Base-by-base conservation (phyloP, 78 protist species). In the Paulinella micropora region DNA sequence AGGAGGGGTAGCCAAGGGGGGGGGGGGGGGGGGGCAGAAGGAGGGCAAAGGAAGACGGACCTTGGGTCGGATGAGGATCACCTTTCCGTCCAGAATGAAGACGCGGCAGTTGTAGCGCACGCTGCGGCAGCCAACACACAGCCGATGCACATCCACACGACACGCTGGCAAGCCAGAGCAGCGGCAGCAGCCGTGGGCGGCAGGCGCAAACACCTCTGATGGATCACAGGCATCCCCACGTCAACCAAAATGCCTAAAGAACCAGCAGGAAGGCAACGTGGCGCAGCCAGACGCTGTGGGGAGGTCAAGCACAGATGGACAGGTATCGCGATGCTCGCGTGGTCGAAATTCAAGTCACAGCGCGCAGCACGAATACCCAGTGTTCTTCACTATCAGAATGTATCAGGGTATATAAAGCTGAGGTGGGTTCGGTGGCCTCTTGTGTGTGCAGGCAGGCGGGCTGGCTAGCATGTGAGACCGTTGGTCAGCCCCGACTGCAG, bases 41-140 rank as follows among this genome's bases (percentile, higher is more conserved):
- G 77, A 94, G 39, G n/a, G n/a, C n/a, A n/a, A n/a, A n/a, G n/a
- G n/a, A n/a, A n/a, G n/a, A 84, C 35, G 87, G 51, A 94, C 67
- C 87, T 95, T 95, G 34, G 97, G 97, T n/a, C 93, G 92, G 2
- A 95, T 92, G 39, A 92, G 69, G 0, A 93, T 32, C 31, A 95
- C 79, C 51, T 38, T n/a, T 0, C 82, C 9, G 89, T 94, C 67
- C 39, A 84, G 83, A 3, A 89, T 0, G 37, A 93, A 0, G 31
- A 94, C 92, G n/a, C 97, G 92, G 89, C 95, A 92, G 88, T 95
- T 95, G 93, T 94, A 95, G 41, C 94, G 83, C 6, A 94, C 95
- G 67, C 73, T 41, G 1, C 87, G 89, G 64, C 91, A 95, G 41
- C 82, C 26, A n/a, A 94, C 94, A 0, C 92, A 93, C 96, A 94